Base-by-base conservation (phyloP, 129 eudicot species). In the Cynara cardunculus region DNA sequence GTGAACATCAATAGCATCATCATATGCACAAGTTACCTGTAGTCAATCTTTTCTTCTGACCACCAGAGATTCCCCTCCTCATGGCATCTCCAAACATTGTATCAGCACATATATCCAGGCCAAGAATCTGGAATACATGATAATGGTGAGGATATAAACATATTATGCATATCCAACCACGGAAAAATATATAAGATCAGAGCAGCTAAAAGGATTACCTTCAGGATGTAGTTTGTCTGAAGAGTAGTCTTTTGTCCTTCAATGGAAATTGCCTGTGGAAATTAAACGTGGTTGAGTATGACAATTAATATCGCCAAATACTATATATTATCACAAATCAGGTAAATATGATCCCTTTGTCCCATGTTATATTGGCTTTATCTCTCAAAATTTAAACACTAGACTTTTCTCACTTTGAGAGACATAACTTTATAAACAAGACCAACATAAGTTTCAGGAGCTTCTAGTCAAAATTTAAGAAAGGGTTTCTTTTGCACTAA, bases 41-140 rank as follows among this genome's bases (percentile, higher is more conserved):
- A 27, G 97, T 94, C 82, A 94, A 82, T 86, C 98, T 87, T 83
- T 94, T 94, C 87, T 94, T 94, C 71, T 94, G 95, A 72, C 98
- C 98, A 44, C 98, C 98, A 61, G 98, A 94, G 61, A 94, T 88
- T 39, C 98, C 97, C 87, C 97, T 83, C 72, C 88, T 91, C 97
- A 93, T 91, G 69, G 88, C 95, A 85, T 94, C 97, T 76, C 97
- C 97, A 83, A 84, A 81, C 75, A 91, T 22, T 16, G 88, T 90
- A 78, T 94, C 97, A 49, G 98, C 91, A 18, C 92, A 90, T 4
- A 87, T 73, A 76, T 88, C 96, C 44, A 90, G 90, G 69, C 96
- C 92, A 67, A 90, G 92, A 87, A 90, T 88, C 96, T 90, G 84
- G 32, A 44, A 62, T 19, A 22, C 25, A 79, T 7, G 39, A 10